Conservation (phyloP, 2,329 filamentous ascomycete species). For the Sporothrix variecibatus region DNA sequence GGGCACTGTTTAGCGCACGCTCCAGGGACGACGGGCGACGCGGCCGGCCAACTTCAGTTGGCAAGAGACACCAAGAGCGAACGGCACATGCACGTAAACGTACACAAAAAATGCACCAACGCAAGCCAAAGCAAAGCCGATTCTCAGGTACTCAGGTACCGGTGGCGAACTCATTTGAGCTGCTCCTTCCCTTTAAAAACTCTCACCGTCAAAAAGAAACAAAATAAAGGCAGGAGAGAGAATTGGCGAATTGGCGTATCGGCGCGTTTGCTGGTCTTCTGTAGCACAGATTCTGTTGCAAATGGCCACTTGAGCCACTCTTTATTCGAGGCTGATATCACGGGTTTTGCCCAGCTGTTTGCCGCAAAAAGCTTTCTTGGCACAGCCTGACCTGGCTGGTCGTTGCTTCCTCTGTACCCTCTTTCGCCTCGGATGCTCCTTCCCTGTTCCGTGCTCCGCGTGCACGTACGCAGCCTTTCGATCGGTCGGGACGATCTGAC, state of each 20-base stretch:
- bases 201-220: background rate
- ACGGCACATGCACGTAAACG: too few relatives aligned
- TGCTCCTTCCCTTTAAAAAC: background rate
- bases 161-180: background rate
- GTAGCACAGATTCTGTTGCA: background rate
- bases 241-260: background rate
- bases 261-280: background rate
- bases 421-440: conserved; percentile 1
- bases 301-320: background rate
- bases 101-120: background rate
- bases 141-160: conserved; percentile 15
- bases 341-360: background rate
- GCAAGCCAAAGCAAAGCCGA: background rate
- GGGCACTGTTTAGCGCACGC: background rate
- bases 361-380: background rate
- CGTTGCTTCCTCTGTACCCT: background rate
- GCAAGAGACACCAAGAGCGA: background rate
- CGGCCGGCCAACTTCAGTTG: background rate
- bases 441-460: background rate
- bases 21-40: background rate
- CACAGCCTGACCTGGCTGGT: background rate
- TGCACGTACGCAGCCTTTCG: background rate
- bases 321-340: background rate
- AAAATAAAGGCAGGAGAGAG: background rate
- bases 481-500: conserved; percentile 10